Base-by-base conservation (phyloP, 1,139 yeast genomes). In the Taphrina pruni region DNA sequence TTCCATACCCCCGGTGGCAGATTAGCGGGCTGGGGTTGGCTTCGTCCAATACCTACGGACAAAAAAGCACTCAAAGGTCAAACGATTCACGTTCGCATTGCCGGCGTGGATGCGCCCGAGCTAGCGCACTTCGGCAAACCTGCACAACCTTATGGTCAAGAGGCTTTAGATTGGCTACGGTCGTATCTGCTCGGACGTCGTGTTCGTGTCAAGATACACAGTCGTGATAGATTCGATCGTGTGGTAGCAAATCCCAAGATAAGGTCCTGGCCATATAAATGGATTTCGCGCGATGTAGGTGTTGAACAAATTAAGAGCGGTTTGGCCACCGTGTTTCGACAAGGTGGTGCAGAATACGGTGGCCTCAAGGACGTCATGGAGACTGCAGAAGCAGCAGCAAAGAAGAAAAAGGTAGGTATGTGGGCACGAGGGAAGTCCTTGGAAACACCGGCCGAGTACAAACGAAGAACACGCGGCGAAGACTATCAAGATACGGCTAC, bases 41-140 rank as follows among this genome's bases (percentile, higher is more conserved):
- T 90, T 21, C 80, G 98, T 54, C 72, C 17, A 14, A 45, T 69
- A 9, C 72, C 72, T 20, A 36, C 67, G 75, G 35, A 76, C 79
- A 64, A 48, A 32, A 70, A 67, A 45, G 69, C n/a, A 20, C 65
- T 70, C 6, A 82, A 82, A 72, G 78, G 77, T 36, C 75, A 80
- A 79, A 64, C 88, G 76, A 69, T 83, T 75, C 83, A 85, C 79
- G 85, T 95, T 14, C 81, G 99, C 62, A 79, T 94, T 43, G 89
- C 96, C 78, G 99, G 98, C 0, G 87, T 94, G n/a, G 99, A 94
- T 81, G 99, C 99, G 0, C 99, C 99, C 0, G 99, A 94, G 77
- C 80, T 96, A 55, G 86, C 96, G 1, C 98, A 94, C 80, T 94
- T 91, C 79, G 99, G 99, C 0, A 89, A 89, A 72, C 93, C 96